Percentiles rank a stretch among this genome's conserved stretches.
Conservation (phyloP, 371 early-diverging fungal species). For the Mucor irregularis region DNA sequence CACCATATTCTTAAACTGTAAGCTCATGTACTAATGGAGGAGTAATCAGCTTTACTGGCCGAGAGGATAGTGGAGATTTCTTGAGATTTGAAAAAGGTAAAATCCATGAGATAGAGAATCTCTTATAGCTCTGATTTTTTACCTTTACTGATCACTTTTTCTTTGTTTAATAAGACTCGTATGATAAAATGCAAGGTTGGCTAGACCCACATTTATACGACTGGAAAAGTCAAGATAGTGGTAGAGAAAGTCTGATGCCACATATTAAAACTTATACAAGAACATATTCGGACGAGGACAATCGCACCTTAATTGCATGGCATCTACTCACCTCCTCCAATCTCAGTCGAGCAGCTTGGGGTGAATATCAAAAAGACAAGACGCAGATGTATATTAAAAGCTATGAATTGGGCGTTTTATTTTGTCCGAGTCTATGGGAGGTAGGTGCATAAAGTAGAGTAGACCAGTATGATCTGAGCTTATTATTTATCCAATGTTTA, state of each 20-base stretch:
- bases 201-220: slow-evolving; percentile 4
- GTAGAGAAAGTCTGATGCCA: slow-evolving; percentile 4
- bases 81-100: slow-evolving; percentile 8
- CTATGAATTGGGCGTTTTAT: slow-evolving; percentile 9
- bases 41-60: slow-evolving; percentile 1
- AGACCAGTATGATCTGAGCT: too few relatives aligned
- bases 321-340: slow-evolving; percentile 4
- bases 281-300: not conserved
- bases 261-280: slow-evolving; percentile 13
- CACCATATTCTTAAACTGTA: not conserved
- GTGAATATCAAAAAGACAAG: slow-evolving; percentile 6
- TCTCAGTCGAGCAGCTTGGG: slow-evolving; percentile 14
- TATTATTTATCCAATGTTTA: too few relatives aligned
- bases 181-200: slow-evolving; percentile 2
- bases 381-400: slow-evolving; percentile 10
- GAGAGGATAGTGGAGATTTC: not conserved
- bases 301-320: not conserved
- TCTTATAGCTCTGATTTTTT: too few relatives aligned
- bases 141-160: too few relatives aligned
- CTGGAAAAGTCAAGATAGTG: slow-evolving; percentile 1
- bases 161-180: too few relatives aligned
- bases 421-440: slow-evolving; percentile 5
- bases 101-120: too few relatives aligned
- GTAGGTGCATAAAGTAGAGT: not conserved
- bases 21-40: not conserved